Evolutionary conservation across 208 protist genomes (phyloP), one percentile per base, ranked within the genome.

Genomic region (Tritrichomonas musculus): DNA sequence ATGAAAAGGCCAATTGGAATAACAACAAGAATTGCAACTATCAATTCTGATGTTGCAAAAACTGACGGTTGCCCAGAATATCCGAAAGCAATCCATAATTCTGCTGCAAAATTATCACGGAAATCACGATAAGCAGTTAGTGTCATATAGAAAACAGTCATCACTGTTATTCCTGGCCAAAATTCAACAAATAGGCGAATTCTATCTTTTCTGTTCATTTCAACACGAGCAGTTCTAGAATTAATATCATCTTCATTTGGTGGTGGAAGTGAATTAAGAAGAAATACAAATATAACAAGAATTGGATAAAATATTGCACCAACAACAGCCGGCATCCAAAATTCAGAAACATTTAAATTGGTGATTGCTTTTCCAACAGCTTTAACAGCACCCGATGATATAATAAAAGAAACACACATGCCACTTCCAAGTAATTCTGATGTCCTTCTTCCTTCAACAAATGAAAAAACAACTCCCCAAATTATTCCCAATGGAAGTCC

Each of bases 221-320:
- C 5, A 17, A 82, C 73, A 53, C 73, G 47, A 20, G 47, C 73
- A 53, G 73, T 82, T 82, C 41, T 82, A 53, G 41, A 14, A 11
- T 9, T 20, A 47, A 82, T 82, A 53, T 82, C 73, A n/a, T 82
- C 73, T 82, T 36, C 73, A 33, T 4, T n/a, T 50, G 73, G 73
- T n/a, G 33, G 41, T 50, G 73, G 73, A n/a, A 82, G 17, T 82
- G 41, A 82, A 20, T 82, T 41, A 82, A 82, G n/a, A 9, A 82
- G 25, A 36, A 82, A 82, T 49, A 9, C 41, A 44, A 47, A 50
- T 2, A 82, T n/a, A 30, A 49, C 4, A 0, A 82, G 0, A 20
- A 82, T n/a, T 82, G 73, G 73, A 44, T 47, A 82, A 36, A 82
- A 82, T 53, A 82, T 82, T 22, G 73, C 73, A 82, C 73, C 73